Evolutionary conservation across 495 filamentous ascomycete genomes (phyloP), one percentile per base, ranked within the genome.

Genomic region (Daldinia loculata): DNA sequence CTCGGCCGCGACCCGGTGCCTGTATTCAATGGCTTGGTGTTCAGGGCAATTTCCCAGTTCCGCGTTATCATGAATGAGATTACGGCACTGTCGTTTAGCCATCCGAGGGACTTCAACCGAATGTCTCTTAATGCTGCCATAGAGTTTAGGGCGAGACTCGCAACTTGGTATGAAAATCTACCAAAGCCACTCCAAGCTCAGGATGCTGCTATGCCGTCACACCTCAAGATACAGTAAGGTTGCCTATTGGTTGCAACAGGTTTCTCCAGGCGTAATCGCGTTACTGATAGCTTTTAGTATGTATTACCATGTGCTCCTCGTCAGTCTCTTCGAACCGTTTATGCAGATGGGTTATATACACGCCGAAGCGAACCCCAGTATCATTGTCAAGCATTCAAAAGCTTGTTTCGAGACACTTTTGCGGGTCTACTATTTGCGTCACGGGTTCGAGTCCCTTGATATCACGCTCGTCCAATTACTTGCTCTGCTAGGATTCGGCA

Each of bases 401-500:
- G 24, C 39, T 8, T 72, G 64, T 8, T 65, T 72, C 17, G 70
- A 81, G 51, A 82, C 79, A 1, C 52, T 79, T n/a, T 30, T 81
- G n/a, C 75, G 80, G 9, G 56, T 80, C 6, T 81, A 82, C 56
- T 82, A 82, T 60, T 72, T 79, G 14, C 78, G 79, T 6, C 80
- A 81, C 48, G 78, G 80, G 0, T 82, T 81, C 67, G 76, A 80
- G 45, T 70, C 57, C 6, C 19, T 72, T 1, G 78, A 81, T 63
- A 19, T 12, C 12, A 57, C 60, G 8, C 70, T 72, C 2, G 65
- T 68, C 0, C 70, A 64, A 6, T 39, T 65, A 24, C 32, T 72
- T 1, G 59, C 67, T 4, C 36, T 72, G 48, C 41, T 72, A 15
- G 70, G 64, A 8, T 72, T 72, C 26, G 68, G 65, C 27, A 65